Evolutionary conservation across 352 stramenopile genomes (phyloP).

Genomic region (Globisporangium echinulatum): DNA sequence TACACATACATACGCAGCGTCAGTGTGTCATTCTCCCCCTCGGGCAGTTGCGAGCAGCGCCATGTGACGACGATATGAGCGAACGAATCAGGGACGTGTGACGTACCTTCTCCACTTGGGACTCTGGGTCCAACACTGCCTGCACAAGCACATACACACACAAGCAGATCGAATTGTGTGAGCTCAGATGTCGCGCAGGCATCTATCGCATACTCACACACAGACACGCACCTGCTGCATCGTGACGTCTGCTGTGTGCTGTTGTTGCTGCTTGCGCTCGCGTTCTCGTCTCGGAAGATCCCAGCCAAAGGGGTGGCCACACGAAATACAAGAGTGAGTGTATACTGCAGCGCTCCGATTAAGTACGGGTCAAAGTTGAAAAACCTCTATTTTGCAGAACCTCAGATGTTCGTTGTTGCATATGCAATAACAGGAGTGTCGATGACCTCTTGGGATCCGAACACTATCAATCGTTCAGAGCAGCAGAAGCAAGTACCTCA

Average conservation of each 20-base stretch:
- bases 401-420: no score
- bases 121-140: constrained; percentile 71
- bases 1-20: background rate
- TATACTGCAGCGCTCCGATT: background rate
- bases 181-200: background rate
- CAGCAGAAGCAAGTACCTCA: no score
- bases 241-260: background rate
- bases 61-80: no score
- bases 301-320: background rate
- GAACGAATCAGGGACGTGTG: background rate
- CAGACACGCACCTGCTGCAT: constrained; percentile 8
- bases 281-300: constrained; percentile 5
- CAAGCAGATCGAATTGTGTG: background rate
- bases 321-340: background rate
- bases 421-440: no score
- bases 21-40: background rate
- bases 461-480: no score
- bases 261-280: background rate
- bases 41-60: no score
- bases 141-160: constrained; percentile 12
- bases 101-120: constrained; percentile 71
- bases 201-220: no score
- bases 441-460: no score
- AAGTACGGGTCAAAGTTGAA: background rate
- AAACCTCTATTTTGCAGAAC: no score